phyloP scores from a whole-genome alignment of 179 eudicot species.

The Vitellaria paradoxa region DNA sequence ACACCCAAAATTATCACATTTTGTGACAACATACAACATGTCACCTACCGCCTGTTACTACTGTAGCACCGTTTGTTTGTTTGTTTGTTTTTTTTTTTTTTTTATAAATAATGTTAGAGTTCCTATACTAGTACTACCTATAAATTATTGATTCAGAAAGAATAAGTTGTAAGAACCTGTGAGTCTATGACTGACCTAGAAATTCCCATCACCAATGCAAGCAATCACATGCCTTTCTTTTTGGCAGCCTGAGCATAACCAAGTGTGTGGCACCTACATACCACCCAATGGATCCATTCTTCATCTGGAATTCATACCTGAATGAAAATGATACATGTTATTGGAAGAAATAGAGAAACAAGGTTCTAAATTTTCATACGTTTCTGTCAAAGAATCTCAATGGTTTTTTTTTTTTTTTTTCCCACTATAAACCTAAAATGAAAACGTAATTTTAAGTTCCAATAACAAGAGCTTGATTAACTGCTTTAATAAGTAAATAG shows the following conservation, averaged over 20 bases:
- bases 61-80: no score
- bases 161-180: not conserved
- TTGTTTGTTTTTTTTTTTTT: not conserved
- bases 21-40: not conserved
- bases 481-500: not conserved
- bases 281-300: constrained; percentile 89
- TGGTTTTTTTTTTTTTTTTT: not conserved
- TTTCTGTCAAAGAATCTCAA: not conserved
- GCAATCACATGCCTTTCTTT: constrained; percentile 64
- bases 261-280: constrained; percentile 70
- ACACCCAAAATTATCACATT: not conserved
- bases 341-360: not conserved
- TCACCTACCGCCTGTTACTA: no score
- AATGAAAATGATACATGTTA: not conserved
- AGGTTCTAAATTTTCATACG: no score
- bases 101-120: not conserved
- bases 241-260: constrained; percentile 88
- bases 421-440: not conserved
- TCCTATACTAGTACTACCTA: not conserved
- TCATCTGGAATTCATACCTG: constrained; percentile 88
- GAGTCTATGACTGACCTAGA: constrained; percentile 42
- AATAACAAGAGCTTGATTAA: not conserved
- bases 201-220: constrained; percentile 85
- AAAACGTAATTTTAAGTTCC: not conserved
- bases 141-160: not conserved